These are phyloP conservation scores for Phanerochaete sordida DNA, from an alignment of 768 basidiomycete genomes.

Conservation along the genomic window DNA sequence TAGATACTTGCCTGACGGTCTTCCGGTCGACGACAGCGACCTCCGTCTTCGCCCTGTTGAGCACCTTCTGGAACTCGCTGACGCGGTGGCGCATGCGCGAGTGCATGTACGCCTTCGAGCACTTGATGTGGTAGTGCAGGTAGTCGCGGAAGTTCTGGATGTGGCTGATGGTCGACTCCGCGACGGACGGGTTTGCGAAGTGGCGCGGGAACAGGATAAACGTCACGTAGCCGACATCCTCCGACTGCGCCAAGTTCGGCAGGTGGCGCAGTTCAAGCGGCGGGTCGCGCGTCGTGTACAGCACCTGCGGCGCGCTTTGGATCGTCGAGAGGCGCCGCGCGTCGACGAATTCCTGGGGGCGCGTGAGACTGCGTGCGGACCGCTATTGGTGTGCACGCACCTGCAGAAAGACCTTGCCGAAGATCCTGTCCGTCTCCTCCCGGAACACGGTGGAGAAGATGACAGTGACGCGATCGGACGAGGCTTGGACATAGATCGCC, in stretches of 20 bases:
- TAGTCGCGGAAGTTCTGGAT: slow-evolving; percentile 98
- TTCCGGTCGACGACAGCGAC: slow-evolving; percentile 77
- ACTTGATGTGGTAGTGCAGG: slow-evolving; percentile 99
- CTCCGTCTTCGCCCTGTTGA: slow-evolving; percentile 96
- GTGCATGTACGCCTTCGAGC: slow-evolving; percentile 99
- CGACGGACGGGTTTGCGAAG: slow-evolving; percentile 68
- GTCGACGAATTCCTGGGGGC: slow-evolving; percentile 91
- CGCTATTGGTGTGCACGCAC: slow-evolving; percentile 33
- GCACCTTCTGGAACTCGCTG: slow-evolving; percentile 90
- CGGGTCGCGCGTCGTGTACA: slow-evolving; percentile 92
- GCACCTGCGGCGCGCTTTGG: slow-evolving; percentile 95
- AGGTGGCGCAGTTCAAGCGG: slow-evolving; percentile 94
- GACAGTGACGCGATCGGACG: slow-evolving; percentile 93
- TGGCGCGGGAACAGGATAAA: slow-evolving; percentile 98
- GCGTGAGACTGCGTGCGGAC: background rate
- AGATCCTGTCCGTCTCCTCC: slow-evolving; percentile 96
- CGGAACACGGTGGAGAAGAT: slow-evolving; percentile 96
- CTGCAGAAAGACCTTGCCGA: slow-evolving; percentile 98
- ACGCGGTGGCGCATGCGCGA: slow-evolving; percentile 93
- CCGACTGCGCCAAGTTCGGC: slow-evolving; percentile 72
- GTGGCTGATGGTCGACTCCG: slow-evolving; percentile 83
- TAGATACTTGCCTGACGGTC: slow-evolving; percentile 73
- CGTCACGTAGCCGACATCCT: slow-evolving; percentile 94
- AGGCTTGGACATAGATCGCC: slow-evolving; percentile 92
- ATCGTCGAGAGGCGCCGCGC: slow-evolving; percentile 90